Base-by-base conservation (phyloP, 768 basidiomycete species). In the Sporobolomyces phaffii region DNA sequence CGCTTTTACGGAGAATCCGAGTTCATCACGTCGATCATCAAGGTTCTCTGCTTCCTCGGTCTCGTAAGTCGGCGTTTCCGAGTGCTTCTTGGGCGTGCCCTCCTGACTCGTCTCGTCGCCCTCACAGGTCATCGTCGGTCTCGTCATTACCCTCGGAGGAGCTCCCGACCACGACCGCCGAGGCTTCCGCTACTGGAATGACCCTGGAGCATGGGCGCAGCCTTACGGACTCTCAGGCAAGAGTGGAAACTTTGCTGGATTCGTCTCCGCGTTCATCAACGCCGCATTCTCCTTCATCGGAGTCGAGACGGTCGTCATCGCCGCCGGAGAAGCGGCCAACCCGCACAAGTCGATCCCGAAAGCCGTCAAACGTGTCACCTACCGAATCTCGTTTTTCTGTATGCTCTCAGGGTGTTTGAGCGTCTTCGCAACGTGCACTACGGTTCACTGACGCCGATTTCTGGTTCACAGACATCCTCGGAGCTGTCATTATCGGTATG, bases 261-360 rank as follows among this genome's bases (percentile, higher is more conserved):
- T 79, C 74, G 77, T 77, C 72, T 72, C 77, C 36, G 81, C 81
- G 5, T 67, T 84, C 63, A 80, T 83, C 47, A 81, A 82, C 70
- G 84, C 83, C 18, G 85, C 84, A 2, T 91, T 88, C 81, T 88
- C 88, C 8, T 87, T 85, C 80, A 84, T 87, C 73, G 87, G 85
- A 43, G 84, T 89, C 80, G 88, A 90, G 74, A 78, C 87, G 45
- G 85, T 89, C 43, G 84, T 85, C 31, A 82, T 87, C 61, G 84
- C 87, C 31, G 88, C 87, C 22, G 87, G 86, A 0, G 90, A 91
- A 77, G 86, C 87, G 0, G 80, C 84, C 74, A 88, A 82, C 74
- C 90, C 90, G 10, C 84, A 88, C 41, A 85, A 86, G 34, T 89
- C 88, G 73, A 88, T 92, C 69, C 80, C 84, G 28, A 88, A 85